phyloP scores from a whole-genome alignment of 768 basidiomycete genomes.

The Lactarius sanguifluus region DNA sequence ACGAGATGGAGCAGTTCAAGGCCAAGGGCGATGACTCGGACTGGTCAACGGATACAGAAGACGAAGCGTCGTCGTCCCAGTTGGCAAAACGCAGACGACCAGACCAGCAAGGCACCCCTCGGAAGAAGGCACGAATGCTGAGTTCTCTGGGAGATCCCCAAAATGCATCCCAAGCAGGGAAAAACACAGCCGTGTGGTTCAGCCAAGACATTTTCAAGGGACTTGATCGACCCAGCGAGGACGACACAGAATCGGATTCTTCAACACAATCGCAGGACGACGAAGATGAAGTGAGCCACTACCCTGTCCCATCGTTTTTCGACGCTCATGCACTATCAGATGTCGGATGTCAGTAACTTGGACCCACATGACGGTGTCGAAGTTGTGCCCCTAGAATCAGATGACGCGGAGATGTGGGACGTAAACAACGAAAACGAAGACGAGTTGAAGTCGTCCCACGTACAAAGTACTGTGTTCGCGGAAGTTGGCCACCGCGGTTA shows the following conservation, averaged over 20 bases:
- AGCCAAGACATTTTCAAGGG: slow-evolving; percentile 87
- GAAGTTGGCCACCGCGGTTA: neutral
- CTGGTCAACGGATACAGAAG: slow-evolving; percentile 54
- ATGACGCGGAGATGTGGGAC: slow-evolving; percentile 72
- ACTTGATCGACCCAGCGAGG: slow-evolving; percentile 44
- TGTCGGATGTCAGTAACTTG: slow-evolving; percentile 16
- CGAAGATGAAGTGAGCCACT: slow-evolving; percentile 22
- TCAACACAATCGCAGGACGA: slow-evolving; percentile 13
- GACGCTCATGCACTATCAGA: slow-evolving; percentile 10
- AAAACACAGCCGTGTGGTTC: slow-evolving; percentile 89
- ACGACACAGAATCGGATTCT: slow-evolving; percentile 33
- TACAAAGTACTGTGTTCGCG: slow-evolving; percentile 54
- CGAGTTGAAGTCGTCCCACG: slow-evolving; percentile 59
- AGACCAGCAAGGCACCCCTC: slow-evolving; percentile 34
- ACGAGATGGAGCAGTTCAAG: slow-evolving; percentile 59
- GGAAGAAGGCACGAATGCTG: slow-evolving; percentile 55
- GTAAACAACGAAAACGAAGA: slow-evolving; percentile 76
- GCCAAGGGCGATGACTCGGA: slow-evolving; percentile 41
- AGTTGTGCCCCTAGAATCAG: slow-evolving; percentile 60
- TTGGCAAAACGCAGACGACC: slow-evolving; percentile 45
- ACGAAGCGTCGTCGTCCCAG: slow-evolving; percentile 27
- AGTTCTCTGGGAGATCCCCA: slow-evolving; percentile 46
- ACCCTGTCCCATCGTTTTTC: neutral
- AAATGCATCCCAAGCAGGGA: slow-evolving; percentile 41
- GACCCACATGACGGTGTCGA: slow-evolving; percentile 68